Evolutionary conservation across 495 filamentous ascomycete genomes (phyloP).

Genomic region (Saxophila tyrrhenica): DNA sequence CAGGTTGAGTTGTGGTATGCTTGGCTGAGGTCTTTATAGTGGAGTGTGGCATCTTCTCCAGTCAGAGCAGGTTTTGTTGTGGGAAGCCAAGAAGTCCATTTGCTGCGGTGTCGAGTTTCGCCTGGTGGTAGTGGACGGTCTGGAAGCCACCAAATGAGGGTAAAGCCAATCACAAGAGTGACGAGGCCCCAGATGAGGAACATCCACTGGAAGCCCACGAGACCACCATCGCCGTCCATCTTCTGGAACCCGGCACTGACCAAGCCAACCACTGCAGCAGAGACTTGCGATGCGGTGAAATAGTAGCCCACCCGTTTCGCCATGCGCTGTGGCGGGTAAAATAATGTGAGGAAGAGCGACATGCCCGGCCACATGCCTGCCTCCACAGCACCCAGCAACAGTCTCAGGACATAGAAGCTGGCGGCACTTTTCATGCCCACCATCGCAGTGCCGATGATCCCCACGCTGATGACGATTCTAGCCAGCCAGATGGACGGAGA

Average conservation of each 20-base stretch:
- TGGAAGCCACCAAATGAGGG: conserved; percentile 79
- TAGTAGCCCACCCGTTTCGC: conserved; percentile 84
- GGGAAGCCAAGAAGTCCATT: conserved; percentile 35
- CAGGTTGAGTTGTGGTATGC: conserved; percentile 65
- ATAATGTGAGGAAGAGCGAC: conserved; percentile 85
- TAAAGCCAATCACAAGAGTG: conserved; percentile 55
- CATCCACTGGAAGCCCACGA: conserved; percentile 91
- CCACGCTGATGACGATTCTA: conserved; percentile 78
- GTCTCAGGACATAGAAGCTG: conserved; percentile 79
- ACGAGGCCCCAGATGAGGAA: conserved; percentile 79
- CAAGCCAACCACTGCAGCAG: conserved; percentile 77
- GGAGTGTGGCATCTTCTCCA: conserved; percentile 66
- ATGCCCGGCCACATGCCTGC: conserved; percentile 95
- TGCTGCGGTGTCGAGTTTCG: conserved; percentile 23
- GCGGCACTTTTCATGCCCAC: conserved; percentile 67
- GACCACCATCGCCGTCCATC: conserved; percentile 67
- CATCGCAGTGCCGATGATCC: conserved; percentile 72
- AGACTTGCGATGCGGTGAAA: conserved; percentile 81
- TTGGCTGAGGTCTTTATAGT: conserved; percentile 73
- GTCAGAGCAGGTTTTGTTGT: conserved; percentile 56
- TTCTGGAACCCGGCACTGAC: conserved; percentile 86
- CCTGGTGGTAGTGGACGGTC: conserved; percentile 68
- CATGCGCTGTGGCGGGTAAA: conserved; percentile 77
- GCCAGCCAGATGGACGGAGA: conserved; percentile 89
- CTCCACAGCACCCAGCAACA: conserved; percentile 76